phyloP scores from a whole-genome alignment of 2,329 filamentous ascomycete genomes.

The Pseudopithomyces maydicus region DNA sequence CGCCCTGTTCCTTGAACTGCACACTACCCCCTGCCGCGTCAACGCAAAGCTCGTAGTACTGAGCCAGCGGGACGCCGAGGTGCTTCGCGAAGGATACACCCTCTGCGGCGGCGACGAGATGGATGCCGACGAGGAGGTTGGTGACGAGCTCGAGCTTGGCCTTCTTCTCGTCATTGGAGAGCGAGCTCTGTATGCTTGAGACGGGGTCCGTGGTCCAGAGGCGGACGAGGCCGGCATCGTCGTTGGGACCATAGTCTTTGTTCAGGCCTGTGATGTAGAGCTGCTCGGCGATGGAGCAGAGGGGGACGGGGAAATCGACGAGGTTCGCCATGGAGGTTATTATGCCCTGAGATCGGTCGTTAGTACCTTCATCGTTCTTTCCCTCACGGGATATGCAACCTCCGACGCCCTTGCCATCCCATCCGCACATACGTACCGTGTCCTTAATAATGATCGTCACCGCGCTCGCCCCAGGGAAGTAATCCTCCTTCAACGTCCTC shows the following conservation, averaged over 20 bases:
- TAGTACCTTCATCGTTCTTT: not conserved
- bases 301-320: conserved; percentile 62
- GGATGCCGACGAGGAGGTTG: conserved; percentile 40
- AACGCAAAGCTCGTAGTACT: conserved; percentile 43
- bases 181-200: conserved; percentile 27
- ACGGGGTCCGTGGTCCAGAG: conserved; percentile 55
- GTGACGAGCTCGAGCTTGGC: conserved; percentile 43
- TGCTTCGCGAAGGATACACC: conserved; percentile 44
- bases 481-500: conserved; percentile 59
- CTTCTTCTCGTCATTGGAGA: conserved; percentile 32
- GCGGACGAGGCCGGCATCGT: conserved; percentile 62
- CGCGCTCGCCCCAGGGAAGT: conserved; percentile 50
- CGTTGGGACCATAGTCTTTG: conserved; percentile 60
- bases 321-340: conserved; percentile 69
- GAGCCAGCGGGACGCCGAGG: conserved; percentile 41
- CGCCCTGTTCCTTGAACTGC: conserved; percentile 39
- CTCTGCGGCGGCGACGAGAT: conserved; percentile 44
- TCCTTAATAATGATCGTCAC: conserved; percentile 56
- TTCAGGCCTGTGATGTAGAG: conserved; percentile 65
- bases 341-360: conserved; percentile 55
- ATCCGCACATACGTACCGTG: conserved; percentile 37
- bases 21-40: conserved; percentile 45
- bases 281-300: conserved; percentile 68
- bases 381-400: too few species aligned
- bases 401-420: not conserved